Evolutionary conservation across 345 rosid genomes (phyloP).

Genomic region (Pseudoturritis turrita): DNA sequence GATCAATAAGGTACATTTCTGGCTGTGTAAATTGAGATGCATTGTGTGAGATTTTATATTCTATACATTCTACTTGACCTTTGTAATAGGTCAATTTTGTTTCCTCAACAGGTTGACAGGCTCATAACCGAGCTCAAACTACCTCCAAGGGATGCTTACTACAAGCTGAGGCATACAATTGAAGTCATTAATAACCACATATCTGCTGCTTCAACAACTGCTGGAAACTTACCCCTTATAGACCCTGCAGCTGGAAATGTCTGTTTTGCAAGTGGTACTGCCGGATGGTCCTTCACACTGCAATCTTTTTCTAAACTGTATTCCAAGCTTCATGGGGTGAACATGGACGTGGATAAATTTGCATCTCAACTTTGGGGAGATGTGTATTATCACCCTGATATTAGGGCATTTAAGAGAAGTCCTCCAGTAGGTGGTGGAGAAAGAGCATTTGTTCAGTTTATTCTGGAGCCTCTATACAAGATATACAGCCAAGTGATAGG

Average conservation of each 20-base stretch:
- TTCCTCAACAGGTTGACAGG: conserved; percentile 69
- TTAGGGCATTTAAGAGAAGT: conserved; percentile 65
- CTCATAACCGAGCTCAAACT: conserved; percentile 91
- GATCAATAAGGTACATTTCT: conserved; percentile 67
- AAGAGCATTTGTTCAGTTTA: conserved; percentile 91
- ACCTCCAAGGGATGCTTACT: conserved; percentile 98
- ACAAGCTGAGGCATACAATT: conserved; percentile 89
- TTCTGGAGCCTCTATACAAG: conserved; percentile 92
- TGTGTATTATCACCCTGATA: conserved; percentile 71
- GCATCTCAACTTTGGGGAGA: conserved; percentile 97
- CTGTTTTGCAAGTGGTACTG: conserved; percentile 90
- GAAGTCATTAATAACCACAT: conserved; percentile 94
- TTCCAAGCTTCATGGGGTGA: conserved; percentile 88
- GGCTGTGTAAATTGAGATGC: neutral
- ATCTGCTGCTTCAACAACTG: conserved; percentile 79
- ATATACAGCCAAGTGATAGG: conserved; percentile 98
- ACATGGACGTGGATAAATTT: conserved; percentile 85
- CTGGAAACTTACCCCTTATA: conserved; percentile 76
- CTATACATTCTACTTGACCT: neutral
- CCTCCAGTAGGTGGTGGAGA: conserved; percentile 84
- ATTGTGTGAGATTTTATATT: neutral
- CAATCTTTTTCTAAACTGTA: conserved; percentile 93
- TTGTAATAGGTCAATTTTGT: neutral
- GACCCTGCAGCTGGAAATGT: conserved; percentile 95
- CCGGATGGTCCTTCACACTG: conserved; percentile 97